Evolutionary conservation across 2,329 filamentous ascomycete genomes (phyloP).

Genomic region (Trichoderma hamatum): DNA sequence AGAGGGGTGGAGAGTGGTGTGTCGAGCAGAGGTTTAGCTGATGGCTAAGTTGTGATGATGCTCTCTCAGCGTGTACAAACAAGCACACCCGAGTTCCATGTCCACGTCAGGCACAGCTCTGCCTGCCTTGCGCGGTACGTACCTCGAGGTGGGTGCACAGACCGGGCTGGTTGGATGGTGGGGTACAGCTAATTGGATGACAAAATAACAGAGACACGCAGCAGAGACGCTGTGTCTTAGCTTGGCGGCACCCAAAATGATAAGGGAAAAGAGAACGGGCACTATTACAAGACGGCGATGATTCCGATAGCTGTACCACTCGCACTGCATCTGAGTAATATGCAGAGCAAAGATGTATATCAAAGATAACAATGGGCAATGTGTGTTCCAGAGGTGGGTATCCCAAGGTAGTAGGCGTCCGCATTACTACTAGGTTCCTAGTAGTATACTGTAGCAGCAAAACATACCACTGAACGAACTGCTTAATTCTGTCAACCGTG

Average conservation of each 20-base stretch:
- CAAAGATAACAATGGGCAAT: neutral
- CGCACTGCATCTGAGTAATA: neutral
- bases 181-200: neutral
- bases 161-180: constrained; percentile 27
- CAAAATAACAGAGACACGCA: constrained; percentile 4
- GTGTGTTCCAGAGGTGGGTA: neutral
- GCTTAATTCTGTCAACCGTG: neutral
- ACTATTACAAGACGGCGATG: neutral
- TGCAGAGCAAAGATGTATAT: neutral
- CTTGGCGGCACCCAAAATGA: neutral
- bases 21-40: constrained; percentile 13
- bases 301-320: neutral
- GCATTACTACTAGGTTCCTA: too few relatives aligned
- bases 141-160: constrained; percentile 36
- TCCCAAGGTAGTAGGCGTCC: too few relatives aligned
- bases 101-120: constrained; percentile 48
- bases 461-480: neutral
- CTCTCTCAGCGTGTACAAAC: constrained; percentile 35
- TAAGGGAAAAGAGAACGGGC: neutral
- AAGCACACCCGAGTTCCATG: constrained; percentile 47
- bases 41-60: constrained; percentile 34
- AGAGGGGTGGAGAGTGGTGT: neutral
- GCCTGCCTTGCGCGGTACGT: constrained; percentile 43
- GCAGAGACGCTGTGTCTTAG: neutral
- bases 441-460: too few relatives aligned